Conservation (phyloP, 176 grass and related monocot species). For the Areca catechu region DNA sequence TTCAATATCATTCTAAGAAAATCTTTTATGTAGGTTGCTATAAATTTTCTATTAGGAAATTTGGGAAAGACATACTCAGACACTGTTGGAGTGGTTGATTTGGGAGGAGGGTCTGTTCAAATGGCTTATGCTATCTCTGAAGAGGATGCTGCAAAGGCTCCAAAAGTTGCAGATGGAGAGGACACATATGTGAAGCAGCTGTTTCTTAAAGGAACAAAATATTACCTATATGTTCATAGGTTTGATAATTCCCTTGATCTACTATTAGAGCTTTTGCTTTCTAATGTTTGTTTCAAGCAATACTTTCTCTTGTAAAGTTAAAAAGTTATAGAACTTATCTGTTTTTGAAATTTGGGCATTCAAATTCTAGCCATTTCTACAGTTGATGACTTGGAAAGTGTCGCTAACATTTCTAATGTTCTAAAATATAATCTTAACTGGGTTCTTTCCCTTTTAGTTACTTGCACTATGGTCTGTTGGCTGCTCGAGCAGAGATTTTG, state of each 20-base stretch:
- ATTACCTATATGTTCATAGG: constrained; percentile 99
- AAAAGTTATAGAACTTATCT: no score
- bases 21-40: constrained; percentile 44
- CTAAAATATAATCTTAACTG: no score
- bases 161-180: constrained; percentile 61
- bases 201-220: constrained; percentile 74
- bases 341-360: no score
- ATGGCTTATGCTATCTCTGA: constrained; percentile 99
- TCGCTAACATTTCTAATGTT: neutral
- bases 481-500: constrained; percentile 92
- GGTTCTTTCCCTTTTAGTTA: constrained; percentile 42
- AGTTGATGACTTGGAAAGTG: neutral
- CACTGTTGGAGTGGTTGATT: constrained; percentile 95
- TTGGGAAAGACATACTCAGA: constrained; percentile 73
- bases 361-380: no score
- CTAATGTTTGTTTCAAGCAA: neutral
- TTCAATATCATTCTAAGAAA: neutral
- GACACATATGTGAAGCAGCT: constrained; percentile 81
- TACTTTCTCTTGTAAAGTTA: neutral
- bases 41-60: constrained; percentile 81
- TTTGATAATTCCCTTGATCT: constrained; percentile 20
- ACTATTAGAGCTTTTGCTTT: neutral
- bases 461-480: constrained; percentile 88
- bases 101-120: constrained; percentile 97
- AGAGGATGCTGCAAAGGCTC: constrained; percentile 72